Evolutionary conservation across 257 asterid genomes (phyloP).

Genomic region (Rubia yunnanensis): DNA sequence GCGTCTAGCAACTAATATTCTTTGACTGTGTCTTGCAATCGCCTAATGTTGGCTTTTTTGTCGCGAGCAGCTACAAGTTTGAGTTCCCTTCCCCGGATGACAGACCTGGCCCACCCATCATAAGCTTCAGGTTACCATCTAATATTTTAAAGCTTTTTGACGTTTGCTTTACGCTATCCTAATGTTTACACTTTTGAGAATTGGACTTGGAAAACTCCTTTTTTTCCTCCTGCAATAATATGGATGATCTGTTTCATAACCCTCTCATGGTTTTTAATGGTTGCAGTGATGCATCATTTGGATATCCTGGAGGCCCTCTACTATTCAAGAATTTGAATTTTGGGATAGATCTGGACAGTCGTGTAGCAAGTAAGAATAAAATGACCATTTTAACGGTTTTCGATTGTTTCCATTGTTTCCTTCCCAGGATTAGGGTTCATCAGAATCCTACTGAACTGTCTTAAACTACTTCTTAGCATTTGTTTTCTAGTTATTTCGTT

Average conservation of each 20-base stretch:
- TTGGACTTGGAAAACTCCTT: not conserved
- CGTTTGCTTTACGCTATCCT: conserved; percentile 8
- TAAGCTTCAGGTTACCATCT: conserved; percentile 81
- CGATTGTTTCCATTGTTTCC: not conserved
- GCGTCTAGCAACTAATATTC: not conserved
- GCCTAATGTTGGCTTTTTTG: not conserved
- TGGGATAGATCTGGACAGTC: conserved; percentile 96
- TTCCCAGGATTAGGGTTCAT: not conserved
- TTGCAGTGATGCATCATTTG: conserved; percentile 98
- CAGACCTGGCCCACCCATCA: conserved; percentile 94
- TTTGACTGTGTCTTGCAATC: not conserved
- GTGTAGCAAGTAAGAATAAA: conserved; percentile 77
- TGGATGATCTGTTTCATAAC: not conserved
- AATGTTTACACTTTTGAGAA: not conserved
- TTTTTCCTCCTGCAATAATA: not conserved
- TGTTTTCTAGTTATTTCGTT: not conserved
- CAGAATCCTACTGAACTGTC: not conserved
- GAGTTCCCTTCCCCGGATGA: conserved; percentile 99
- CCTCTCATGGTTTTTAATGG: conserved; percentile 14
- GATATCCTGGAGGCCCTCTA: conserved; percentile 87
- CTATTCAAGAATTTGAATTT: conserved; percentile 86
- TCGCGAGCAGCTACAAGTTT: conserved; percentile 76
- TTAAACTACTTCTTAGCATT: not conserved
- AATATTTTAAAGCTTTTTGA: conserved; percentile 8
- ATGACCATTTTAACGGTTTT: not conserved